Evolutionary conservation across 2,329 filamentous ascomycete genomes (phyloP).

Genomic region (Paecilomyces formosus): DNA sequence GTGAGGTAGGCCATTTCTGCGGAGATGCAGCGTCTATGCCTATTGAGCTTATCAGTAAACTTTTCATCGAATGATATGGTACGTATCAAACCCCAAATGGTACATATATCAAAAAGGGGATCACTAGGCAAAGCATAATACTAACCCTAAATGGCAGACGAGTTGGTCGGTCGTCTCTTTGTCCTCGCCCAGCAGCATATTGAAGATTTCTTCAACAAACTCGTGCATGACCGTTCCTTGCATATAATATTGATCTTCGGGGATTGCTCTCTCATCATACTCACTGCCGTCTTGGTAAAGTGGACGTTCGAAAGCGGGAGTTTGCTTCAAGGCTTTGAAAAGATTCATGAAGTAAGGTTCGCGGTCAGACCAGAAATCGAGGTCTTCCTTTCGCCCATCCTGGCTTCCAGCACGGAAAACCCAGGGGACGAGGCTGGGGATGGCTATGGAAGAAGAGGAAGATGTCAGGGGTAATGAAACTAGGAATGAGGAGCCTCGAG

Average conservation of each 20-base stretch:
- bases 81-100: neutral
- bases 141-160: neutral
- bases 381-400: slow-evolving; percentile 12
- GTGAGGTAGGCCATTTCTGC: slow-evolving; percentile 17
- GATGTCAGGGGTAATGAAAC: neutral
- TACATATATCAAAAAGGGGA: neutral
- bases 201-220: slow-evolving; percentile 15
- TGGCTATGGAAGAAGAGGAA: slow-evolving; percentile 6
- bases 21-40: slow-evolving; percentile 1
- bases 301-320: slow-evolving; percentile 10
- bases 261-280: neutral
- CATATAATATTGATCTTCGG: neutral
- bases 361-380: slow-evolving; percentile 13
- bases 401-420: slow-evolving; percentile 11
- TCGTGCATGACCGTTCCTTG: slow-evolving; percentile 18
- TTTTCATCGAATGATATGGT: neutral
- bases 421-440: slow-evolving; percentile 13
- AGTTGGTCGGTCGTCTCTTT: neutral
- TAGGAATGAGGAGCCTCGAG: neutral
- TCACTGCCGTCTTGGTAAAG: slow-evolving; percentile 12
- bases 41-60: neutral
- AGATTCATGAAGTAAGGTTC: slow-evolving; percentile 17
- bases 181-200: neutral
- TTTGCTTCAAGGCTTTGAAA: slow-evolving; percentile 15
- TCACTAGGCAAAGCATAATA: neutral